phyloP scores from a whole-genome alignment of 257 asterid species.

The Penstemon davidsonii region DNA sequence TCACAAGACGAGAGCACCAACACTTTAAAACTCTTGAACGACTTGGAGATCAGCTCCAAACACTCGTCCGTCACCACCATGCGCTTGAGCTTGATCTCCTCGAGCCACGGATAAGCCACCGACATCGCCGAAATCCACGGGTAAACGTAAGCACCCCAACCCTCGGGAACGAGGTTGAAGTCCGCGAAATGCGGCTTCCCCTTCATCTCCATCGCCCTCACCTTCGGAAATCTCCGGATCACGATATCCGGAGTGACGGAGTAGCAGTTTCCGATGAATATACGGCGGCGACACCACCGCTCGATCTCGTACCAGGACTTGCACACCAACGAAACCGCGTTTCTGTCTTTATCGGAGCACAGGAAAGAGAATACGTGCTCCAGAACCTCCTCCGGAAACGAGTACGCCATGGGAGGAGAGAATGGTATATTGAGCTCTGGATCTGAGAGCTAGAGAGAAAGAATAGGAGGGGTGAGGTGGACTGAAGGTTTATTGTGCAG shows the following conservation, averaged over 20 bases:
- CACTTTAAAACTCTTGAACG: slow-evolving; percentile 75
- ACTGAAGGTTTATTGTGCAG: slow-evolving; percentile 12
- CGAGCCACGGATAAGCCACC: slow-evolving; percentile 70
- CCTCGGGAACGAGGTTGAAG: slow-evolving; percentile 89
- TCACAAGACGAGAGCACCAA: slow-evolving; percentile 76
- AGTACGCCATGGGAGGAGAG: slow-evolving; percentile 63
- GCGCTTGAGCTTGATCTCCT: slow-evolving; percentile 83
- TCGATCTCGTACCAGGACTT: slow-evolving; percentile 95
- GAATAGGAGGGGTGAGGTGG: slow-evolving; percentile 4
- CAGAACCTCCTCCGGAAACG: slow-evolving; percentile 86
- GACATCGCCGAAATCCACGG: slow-evolving; percentile 83
- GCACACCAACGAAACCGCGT: slow-evolving; percentile 82
- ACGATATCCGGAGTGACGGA: slow-evolving; percentile 64
- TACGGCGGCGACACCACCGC: slow-evolving; percentile 76
- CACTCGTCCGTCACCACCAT: slow-evolving; percentile 84
- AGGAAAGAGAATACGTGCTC: slow-evolving; percentile 82
- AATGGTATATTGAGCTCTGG: slow-evolving; percentile 41
- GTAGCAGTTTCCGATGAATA: slow-evolving; percentile 86
- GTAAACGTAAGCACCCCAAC: slow-evolving; percentile 75
- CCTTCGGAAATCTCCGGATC: slow-evolving; percentile 82
- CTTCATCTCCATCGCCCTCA: slow-evolving; percentile 71
- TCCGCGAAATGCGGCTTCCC: slow-evolving; percentile 98
- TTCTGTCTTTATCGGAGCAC: slow-evolving; percentile 62
- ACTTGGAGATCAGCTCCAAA: slow-evolving; percentile 74
- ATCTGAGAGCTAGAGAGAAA: slow-evolving; percentile 20